These are phyloP conservation scores for Metschnikowia anglica DNA, from an alignment of 805 yeast genomes.

Conservation along the genomic window DNA sequence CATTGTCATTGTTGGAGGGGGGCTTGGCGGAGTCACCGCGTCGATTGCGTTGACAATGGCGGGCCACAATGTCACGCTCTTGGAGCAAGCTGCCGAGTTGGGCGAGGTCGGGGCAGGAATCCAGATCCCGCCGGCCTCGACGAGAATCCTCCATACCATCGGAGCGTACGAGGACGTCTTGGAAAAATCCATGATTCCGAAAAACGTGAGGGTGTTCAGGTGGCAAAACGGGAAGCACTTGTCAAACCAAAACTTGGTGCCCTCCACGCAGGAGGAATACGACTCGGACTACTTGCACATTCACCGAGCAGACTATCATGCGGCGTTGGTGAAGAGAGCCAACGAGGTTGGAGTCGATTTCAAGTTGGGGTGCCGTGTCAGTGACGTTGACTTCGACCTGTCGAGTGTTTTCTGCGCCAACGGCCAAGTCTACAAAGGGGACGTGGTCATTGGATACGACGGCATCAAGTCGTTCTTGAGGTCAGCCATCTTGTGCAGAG, in stretches of 20 bases:
- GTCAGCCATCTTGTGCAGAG: constrained; percentile 18
- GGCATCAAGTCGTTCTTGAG: constrained; percentile 27
- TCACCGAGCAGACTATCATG: constrained; percentile 30
- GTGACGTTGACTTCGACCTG: background rate
- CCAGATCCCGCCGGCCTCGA: constrained; percentile 25
- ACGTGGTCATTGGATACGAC: constrained; percentile 28
- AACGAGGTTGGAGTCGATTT: constrained; percentile 23
- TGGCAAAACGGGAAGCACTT: constrained; percentile 24
- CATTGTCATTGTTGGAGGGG: constrained; percentile 18
- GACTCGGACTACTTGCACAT: constrained; percentile 24
- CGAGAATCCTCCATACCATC: constrained; percentile 22
- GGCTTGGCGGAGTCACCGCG: constrained; percentile 14
- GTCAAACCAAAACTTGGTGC: constrained; percentile 21
- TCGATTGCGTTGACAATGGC: constrained; percentile 12
- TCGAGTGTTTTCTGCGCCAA: constrained; percentile 7
- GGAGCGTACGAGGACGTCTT: constrained; percentile 20
- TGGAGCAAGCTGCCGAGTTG: constrained; percentile 6
- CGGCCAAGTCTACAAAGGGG: constrained; percentile 22
- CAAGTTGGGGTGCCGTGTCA: background rate
- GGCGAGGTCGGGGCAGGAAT: constrained; percentile 14
- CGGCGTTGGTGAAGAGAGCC: constrained; percentile 24
- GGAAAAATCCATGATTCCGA: constrained; percentile 20
- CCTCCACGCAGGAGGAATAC: constrained; percentile 19
- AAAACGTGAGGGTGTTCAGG: constrained; percentile 6
- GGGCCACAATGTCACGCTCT: constrained; percentile 13